Conservation (phyloP, 768 basidiomycete genomes). For the Rhodotorula diobovata region DNA sequence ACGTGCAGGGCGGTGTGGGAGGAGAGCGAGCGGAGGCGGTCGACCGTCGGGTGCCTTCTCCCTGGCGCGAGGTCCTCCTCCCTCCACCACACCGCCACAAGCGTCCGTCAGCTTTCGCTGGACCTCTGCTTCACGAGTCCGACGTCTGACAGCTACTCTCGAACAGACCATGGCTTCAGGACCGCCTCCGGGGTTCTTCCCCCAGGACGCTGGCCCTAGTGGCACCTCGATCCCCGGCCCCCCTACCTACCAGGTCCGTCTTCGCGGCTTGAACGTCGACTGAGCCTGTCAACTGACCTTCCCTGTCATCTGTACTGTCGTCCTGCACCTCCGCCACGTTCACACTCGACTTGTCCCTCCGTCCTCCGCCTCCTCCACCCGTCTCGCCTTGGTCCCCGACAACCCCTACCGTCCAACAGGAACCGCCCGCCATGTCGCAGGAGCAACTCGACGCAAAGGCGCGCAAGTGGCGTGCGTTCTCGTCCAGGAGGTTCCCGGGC, state of each 20-base stretch:
- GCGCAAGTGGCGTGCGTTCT: conserved; percentile 93
- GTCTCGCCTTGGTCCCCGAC: too few species aligned
- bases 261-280: too few species aligned
- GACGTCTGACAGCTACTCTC: background rate
- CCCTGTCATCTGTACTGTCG: too few species aligned
- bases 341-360: conserved; percentile 47
- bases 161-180: conserved; percentile 1
- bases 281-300: background rate
- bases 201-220: background rate
- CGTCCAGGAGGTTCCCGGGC: conserved; percentile 75
- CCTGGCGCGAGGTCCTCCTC: background rate
- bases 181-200: conserved; percentile 28
- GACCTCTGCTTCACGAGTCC: background rate
- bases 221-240: background rate
- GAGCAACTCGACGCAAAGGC: conserved; percentile 84
- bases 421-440: conserved; percentile 51
- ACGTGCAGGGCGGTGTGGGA: too few species aligned
- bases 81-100: background rate
- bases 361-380: too few species aligned
- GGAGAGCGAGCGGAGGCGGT: too few species aligned
- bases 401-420: conserved; percentile 40
- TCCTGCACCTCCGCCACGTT: background rate
- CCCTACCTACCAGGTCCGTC: conserved; percentile 11
- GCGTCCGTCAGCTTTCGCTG: background rate
- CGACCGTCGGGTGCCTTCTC: too few species aligned